Evolutionary conservation across 768 basidiomycete genomes (phyloP).

Genomic region (Imleria badia): DNA sequence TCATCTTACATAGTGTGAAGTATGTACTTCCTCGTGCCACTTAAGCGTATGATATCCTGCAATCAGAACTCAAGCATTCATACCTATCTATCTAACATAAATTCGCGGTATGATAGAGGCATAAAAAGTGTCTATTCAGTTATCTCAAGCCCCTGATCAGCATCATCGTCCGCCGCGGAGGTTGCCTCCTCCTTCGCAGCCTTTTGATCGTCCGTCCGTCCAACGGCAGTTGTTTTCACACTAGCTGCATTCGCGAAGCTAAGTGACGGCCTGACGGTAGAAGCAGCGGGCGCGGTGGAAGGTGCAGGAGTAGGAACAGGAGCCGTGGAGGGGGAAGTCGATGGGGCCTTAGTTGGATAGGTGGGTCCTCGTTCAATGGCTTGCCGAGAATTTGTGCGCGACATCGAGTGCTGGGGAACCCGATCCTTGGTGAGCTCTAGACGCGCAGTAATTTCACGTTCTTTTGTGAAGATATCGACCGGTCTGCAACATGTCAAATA

Average conservation of each 20-base stretch:
- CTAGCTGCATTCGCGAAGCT: constrained; percentile 83
- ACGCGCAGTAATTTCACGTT: constrained; percentile 72
- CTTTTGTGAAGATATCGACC: constrained; percentile 76
- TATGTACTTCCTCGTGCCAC: neutral
- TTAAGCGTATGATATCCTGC: neutral
- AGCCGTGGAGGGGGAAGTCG: constrained; percentile 20
- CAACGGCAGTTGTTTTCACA: constrained; percentile 18
- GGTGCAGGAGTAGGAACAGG: constrained; percentile 19
- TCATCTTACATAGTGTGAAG: neutral
- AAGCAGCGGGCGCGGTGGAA: constrained; percentile 32
- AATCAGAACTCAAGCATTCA: neutral
- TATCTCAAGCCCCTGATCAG: constrained; percentile 18
- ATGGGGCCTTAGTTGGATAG: constrained; percentile 34
- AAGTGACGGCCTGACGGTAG: constrained; percentile 65
- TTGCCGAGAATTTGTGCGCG: constrained; percentile 47
- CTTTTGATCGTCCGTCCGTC: constrained; percentile 20
- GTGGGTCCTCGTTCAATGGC: constrained; percentile 44
- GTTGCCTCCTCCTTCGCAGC: constrained; percentile 4
- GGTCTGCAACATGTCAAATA: constrained; percentile 50
- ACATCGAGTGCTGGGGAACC: constrained; percentile 40
- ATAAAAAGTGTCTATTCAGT: constrained; percentile 18
- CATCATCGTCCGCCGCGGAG: constrained; percentile 4
- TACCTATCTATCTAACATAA: neutral
- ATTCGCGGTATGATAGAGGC: constrained; percentile 13
- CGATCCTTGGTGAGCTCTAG: constrained; percentile 45